phyloP scores from a whole-genome alignment of 805 yeast species.

The Candida mattraensis region DNA sequence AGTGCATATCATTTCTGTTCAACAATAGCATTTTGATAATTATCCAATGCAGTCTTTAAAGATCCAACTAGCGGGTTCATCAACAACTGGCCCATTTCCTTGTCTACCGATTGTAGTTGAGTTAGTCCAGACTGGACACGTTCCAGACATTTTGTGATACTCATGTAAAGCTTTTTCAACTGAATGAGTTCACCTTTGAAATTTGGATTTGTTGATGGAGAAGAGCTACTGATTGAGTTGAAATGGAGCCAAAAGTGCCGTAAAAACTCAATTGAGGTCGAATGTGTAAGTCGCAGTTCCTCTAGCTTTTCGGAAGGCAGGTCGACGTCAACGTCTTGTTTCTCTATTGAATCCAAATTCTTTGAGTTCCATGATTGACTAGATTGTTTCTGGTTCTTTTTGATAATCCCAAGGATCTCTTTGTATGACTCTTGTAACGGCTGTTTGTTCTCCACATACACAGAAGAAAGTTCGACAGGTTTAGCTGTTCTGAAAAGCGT shows the following conservation, averaged over 20 bases:
- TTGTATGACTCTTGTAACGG: slow-evolving; percentile 43
- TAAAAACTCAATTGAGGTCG: slow-evolving; percentile 72
- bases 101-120: slow-evolving; percentile 18
- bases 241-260: slow-evolving; percentile 74
- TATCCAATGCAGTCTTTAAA: slow-evolving; percentile 44
- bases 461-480: slow-evolving; percentile 26
- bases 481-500: slow-evolving; percentile 20
- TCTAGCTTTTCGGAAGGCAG: slow-evolving; percentile 35
- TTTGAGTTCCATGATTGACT: slow-evolving; percentile 43
- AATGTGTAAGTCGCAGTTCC: slow-evolving; percentile 58
- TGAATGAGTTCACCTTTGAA: slow-evolving; percentile 32
- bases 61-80: slow-evolving; percentile 47
- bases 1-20: slow-evolving; percentile 14
- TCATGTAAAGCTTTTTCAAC: slow-evolving; percentile 46
- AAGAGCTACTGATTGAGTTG: slow-evolving; percentile 35
- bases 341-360: slow-evolving; percentile 21
- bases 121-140: slow-evolving; percentile 38
- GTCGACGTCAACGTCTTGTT: slow-evolving; percentile 34
- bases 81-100: slow-evolving; percentile 18
- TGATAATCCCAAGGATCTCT: slow-evolving; percentile 48
- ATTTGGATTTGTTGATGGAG: slow-evolving; percentile 31
- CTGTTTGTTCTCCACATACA: slow-evolving; percentile 27
- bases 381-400: slow-evolving; percentile 54
- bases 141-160: slow-evolving; percentile 47
- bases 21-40: slow-evolving; percentile 43